A percentile compares a stretch with the other conserved stretches of the same genome.
Evolutionary conservation across 352 stramenopile species (phyloP).

Genomic region (Pythium sp.): DNA sequence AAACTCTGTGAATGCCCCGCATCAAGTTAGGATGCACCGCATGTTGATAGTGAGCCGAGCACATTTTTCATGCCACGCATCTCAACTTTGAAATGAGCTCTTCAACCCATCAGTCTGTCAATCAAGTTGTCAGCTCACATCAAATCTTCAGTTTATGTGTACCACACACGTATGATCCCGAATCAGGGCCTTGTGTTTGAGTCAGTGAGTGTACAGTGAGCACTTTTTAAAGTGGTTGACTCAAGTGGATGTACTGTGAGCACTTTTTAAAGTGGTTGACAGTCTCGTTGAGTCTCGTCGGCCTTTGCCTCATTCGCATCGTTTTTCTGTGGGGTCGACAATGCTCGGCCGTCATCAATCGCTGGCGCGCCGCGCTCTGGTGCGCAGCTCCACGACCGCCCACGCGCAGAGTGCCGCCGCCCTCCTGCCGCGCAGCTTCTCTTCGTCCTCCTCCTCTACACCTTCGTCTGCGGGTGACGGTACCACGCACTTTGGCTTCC

Average conservation of each 20-base stretch:
- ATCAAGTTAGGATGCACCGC: neutral
- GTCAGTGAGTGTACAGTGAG: neutral
- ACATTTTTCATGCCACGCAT: neutral
- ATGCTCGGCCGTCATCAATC: slow-evolving; percentile 16
- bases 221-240: too few species aligned
- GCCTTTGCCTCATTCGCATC: slow-evolving; percentile 10
- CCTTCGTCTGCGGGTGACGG: slow-evolving; percentile 4
- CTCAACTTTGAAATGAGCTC: neutral
- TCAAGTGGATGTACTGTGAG: neutral
- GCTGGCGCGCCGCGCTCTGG: slow-evolving; percentile 8
- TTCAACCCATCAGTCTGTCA: neutral
- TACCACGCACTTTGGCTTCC: slow-evolving; percentile 89
- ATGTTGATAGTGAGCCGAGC: neutral
- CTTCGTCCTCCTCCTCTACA: neutral
- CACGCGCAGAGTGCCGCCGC: neutral
- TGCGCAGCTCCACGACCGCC: neutral
- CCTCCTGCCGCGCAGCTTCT: slow-evolving; percentile 2
- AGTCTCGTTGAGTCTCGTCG: neutral
- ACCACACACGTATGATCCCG: neutral
- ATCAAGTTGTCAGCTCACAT: neutral
- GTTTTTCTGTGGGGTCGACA: slow-evolving; percentile 11
- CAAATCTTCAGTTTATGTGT: neutral
- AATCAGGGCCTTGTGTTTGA: neutral
- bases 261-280: neutral
- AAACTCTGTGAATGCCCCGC: neutral